Conservation (phyloP, 768 basidiomycete species). For the Podaxis sp. region DNA sequence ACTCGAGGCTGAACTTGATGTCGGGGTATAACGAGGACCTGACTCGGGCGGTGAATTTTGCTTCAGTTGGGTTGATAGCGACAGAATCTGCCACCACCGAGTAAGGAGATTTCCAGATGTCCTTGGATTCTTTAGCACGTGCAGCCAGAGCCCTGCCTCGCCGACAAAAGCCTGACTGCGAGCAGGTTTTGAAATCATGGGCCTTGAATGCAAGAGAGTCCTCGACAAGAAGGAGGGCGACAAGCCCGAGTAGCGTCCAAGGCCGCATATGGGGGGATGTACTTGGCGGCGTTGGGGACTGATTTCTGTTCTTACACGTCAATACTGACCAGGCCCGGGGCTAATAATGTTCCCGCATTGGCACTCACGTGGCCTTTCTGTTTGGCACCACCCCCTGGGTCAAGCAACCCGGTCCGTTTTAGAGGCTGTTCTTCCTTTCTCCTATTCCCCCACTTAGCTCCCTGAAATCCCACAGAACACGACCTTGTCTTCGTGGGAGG, state of each 20-base stretch:
- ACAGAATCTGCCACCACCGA: constrained; percentile 62
- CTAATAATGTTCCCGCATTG: background rate
- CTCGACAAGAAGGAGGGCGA: constrained; percentile 33
- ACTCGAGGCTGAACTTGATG: constrained; percentile 76
- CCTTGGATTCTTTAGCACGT: constrained; percentile 57
- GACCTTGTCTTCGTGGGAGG: constrained; percentile 1
- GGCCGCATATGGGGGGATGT: constrained; percentile 29
- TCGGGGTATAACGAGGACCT: constrained; percentile 82
- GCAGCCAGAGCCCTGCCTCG: constrained; percentile 78
- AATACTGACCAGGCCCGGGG: background rate
- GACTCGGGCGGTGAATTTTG: constrained; percentile 73
- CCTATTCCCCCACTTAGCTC: background rate
- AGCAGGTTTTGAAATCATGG: constrained; percentile 92
- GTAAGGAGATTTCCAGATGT: constrained; percentile 86
- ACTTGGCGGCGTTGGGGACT: background rate
- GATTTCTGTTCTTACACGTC: constrained; percentile 11
- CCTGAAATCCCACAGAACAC: constrained; percentile 4
- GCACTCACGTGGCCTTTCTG: constrained; percentile 8
- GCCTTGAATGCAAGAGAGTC: constrained; percentile 61
- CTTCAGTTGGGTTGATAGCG: constrained; percentile 46
- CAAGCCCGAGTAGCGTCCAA: constrained; percentile 32
- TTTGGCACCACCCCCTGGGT: constrained; percentile 1
- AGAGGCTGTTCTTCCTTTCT: background rate
- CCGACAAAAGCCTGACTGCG: constrained; percentile 93
- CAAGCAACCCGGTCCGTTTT: background rate